phyloP scores from a whole-genome alignment of 1,139 yeast species.

The Kodamaea anthophila region DNA sequence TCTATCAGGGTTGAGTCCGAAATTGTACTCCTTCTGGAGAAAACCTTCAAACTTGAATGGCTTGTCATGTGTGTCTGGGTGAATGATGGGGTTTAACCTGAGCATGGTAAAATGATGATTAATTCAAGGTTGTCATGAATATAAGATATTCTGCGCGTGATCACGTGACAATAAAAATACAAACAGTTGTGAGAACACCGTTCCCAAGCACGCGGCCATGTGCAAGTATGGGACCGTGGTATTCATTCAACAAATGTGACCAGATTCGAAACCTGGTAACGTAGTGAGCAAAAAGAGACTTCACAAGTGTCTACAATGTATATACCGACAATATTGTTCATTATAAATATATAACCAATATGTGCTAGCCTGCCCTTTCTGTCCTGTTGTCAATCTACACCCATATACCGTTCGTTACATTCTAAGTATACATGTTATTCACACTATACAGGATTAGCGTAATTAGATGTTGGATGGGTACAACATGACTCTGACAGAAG shows the following conservation, averaged over 20 bases:
- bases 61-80: constrained; percentile 36
- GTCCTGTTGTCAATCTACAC: not conserved
- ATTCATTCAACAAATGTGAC: too few species aligned
- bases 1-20: constrained; percentile 83
- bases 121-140: not conserved
- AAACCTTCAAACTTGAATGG: constrained; percentile 81
- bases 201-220: too few species aligned
- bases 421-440: constrained; percentile 9
- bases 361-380: too few species aligned
- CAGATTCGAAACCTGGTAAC: too few species aligned
- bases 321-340: too few species aligned
- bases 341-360: too few species aligned
- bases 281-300: too few species aligned
- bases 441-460: constrained; percentile 7
- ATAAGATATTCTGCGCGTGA: too few species aligned
- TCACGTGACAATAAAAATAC: too few species aligned
- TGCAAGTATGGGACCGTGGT: too few species aligned
- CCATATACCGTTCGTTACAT: constrained; percentile 6
- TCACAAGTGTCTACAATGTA: too few species aligned
- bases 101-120: constrained; percentile 16
- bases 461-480: constrained; percentile 95
- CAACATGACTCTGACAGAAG: constrained; percentile 99
- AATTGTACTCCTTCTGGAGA: constrained; percentile 69
- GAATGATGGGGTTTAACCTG: constrained; percentile 35
- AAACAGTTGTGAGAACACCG: too few species aligned